Conservation (phyloP, 805 yeast genomes). For the Hanseniaspora clermontiae region DNA sequence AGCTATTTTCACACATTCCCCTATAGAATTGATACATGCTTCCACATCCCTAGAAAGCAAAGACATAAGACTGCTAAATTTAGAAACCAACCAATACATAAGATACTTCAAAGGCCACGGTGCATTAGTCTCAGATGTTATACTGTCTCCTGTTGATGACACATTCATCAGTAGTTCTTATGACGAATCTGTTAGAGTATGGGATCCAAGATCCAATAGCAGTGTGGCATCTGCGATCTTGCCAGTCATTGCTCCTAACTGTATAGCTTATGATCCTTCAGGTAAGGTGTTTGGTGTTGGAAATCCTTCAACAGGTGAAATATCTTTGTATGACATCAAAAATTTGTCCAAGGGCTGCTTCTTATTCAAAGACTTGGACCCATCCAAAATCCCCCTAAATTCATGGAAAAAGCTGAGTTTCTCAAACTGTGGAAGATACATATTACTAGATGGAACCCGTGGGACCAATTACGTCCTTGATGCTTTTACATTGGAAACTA, state of each 20-base stretch:
- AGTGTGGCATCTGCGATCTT: slow-evolving; percentile 43
- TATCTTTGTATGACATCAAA: slow-evolving; percentile 50
- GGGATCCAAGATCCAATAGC: slow-evolving; percentile 69
- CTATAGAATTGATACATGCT: slow-evolving; percentile 62
- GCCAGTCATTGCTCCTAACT: slow-evolving; percentile 41
- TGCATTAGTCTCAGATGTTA: slow-evolving; percentile 57
- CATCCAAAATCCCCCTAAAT: slow-evolving; percentile 20
- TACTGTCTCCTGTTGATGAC: slow-evolving; percentile 59
- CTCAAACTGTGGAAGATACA: slow-evolving; percentile 58
- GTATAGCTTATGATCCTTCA: slow-evolving; percentile 68
- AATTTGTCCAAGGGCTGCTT: slow-evolving; percentile 49
- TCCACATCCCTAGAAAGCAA: slow-evolving; percentile 64
- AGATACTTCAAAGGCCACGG: slow-evolving; percentile 84
- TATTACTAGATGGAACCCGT: slow-evolving; percentile 47
- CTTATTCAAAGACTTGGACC: slow-evolving; percentile 31
- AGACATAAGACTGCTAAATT: slow-evolving; percentile 59
- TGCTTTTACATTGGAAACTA: slow-evolving; percentile 48
- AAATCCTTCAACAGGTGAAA: slow-evolving; percentile 31
- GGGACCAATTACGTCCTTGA: slow-evolving; percentile 53
- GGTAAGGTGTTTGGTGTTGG: slow-evolving; percentile 72
- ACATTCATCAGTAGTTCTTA: slow-evolving; percentile 52
- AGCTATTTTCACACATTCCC: slow-evolving; percentile 70
- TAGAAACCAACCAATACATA: slow-evolving; percentile 65
- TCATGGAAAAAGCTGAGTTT: slow-evolving; percentile 61
- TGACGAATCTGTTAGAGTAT: slow-evolving; percentile 69